Percentiles rank a stretch among this genome's conserved stretches.
Evolutionary conservation across 2,329 filamentous ascomycete species (phyloP).

Genomic region (Ceratocystis variospora): DNA sequence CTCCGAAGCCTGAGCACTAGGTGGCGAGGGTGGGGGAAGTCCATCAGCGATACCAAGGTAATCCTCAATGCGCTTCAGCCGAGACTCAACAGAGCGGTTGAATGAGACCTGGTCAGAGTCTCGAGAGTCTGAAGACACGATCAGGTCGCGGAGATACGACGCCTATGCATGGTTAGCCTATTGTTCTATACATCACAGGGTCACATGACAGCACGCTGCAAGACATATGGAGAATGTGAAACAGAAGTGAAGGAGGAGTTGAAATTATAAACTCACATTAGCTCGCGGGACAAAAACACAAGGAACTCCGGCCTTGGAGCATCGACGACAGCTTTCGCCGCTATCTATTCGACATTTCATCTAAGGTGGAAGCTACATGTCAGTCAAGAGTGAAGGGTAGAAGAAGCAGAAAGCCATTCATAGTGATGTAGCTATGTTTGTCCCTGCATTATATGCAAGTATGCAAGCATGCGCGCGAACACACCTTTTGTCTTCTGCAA

Average conservation of each 20-base stretch:
- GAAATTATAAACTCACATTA: constrained; percentile 25
- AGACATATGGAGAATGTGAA: background rate
- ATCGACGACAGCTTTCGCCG: constrained; percentile 27
- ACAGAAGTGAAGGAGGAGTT: background rate
- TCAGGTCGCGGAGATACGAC: constrained; percentile 15
- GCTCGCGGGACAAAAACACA: constrained; percentile 31
- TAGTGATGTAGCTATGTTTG: background rate
- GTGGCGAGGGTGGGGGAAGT: constrained; percentile 19
- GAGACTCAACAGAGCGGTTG: constrained; percentile 17
- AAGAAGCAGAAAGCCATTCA: constrained; percentile 7
- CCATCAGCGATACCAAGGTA: constrained; percentile 22
- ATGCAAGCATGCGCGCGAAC: background rate
- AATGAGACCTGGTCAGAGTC: constrained; percentile 19
- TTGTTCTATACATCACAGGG: background rate
- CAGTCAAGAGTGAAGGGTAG: constrained; percentile 24
- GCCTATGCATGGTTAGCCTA: constrained; percentile 15
- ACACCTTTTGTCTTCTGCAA: constrained; percentile 14
- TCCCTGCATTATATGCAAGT: too few relatives aligned
- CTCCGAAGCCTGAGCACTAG: background rate
- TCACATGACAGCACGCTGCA: too few relatives aligned
- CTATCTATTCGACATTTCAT: constrained; percentile 29
- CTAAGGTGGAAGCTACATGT: constrained; percentile 20
- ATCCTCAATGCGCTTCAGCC: constrained; percentile 23
- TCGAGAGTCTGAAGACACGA: constrained; percentile 19
- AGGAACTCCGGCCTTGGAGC: constrained; percentile 26